Percentiles rank a stretch among this genome's conserved stretches.
Conservation (phyloP, 2,329 filamentous ascomycete species). For the Endothia cerciana region DNA sequence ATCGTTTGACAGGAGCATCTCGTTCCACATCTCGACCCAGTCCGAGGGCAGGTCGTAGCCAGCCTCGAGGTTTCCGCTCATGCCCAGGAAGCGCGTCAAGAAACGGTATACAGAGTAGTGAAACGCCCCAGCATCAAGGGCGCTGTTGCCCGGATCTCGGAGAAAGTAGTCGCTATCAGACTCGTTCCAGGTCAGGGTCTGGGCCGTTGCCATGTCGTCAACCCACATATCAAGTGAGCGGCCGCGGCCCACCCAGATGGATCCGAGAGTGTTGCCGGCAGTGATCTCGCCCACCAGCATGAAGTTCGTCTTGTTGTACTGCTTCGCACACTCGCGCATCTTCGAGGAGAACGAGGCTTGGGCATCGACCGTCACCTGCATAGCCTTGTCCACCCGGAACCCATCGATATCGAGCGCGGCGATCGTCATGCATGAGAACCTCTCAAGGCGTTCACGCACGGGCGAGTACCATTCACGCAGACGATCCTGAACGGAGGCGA, state of each 20-base stretch:
- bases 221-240: conserved; percentile 44
- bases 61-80: conserved; percentile 39
- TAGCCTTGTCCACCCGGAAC: conserved; percentile 67
- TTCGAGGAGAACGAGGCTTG: conserved; percentile 59
- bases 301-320: conserved; percentile 63
- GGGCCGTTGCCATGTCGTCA: conserved; percentile 26
- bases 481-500: conserved; percentile 68
- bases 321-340: conserved; percentile 58
- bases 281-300: conserved; percentile 67
- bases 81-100: conserved; percentile 38
- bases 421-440: conserved; percentile 66
- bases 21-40: conserved; percentile 57
- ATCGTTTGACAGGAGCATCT: conserved; percentile 62
- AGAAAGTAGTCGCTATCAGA: conserved; percentile 46
- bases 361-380: conserved; percentile 61
- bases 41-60: conserved; percentile 39
- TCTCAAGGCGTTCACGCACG: conserved; percentile 59
- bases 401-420: conserved; percentile 65
- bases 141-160: conserved; percentile 58
- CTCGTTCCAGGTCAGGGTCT: conserved; percentile 30
- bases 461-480: conserved; percentile 64
- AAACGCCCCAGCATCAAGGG: conserved; percentile 49
- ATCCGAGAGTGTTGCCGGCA: conserved; percentile 61
- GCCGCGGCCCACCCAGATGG: conserved; percentile 64
- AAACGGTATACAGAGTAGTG: conserved; percentile 41